Base-by-base conservation (phyloP, 805 yeast species). In the Wickerhamiella shivajii region DNA sequence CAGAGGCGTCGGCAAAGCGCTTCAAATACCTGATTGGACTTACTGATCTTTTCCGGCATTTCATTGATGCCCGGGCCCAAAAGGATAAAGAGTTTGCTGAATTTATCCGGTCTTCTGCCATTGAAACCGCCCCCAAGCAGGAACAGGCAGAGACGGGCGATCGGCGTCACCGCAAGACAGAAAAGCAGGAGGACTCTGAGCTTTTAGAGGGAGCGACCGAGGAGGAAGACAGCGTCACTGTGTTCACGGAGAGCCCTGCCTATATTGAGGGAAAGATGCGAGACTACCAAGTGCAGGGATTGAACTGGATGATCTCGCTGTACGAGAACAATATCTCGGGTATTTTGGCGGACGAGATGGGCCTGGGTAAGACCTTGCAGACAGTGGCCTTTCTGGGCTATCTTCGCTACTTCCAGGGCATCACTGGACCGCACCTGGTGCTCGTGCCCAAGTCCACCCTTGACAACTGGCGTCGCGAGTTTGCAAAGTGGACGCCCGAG, bases 301-400 rank as follows among this genome's bases (percentile, higher is more conserved):
- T 87, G 33, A 90, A 90, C 56, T 87, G 98, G 98, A 64, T 87
- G 49, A 76, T 87, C 13, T 73, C 92, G 1, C 57, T 87, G 22
- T 80, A 84, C 52, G 94, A 85, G 44, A 83, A 87, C 55, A 69
- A 77, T 45, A 65, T 87, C 27, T 77, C 93, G 7, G 98, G 98
- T 14, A 90, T 87, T 29, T 60, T 87, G 31, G 98, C 98, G 9
- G 98, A 87, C 57, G 98, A 87, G 54, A 87, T 90, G 98, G 98
- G 98, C 3, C 64, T 87, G 25, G 98, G 98, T 37, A 87, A 87
- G 56, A 87, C 98, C 4, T 61, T 90, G 37, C 98, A 87, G 57
- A 87, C 97, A 0, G 83, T 87, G 29, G 71, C 97, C 2, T 90
- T 87, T 47, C 59, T 87, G 31, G 97, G 96, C 0, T 83, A 79